Evolutionary conservation across 208 protist genomes (phyloP).

Genomic region (Endotrypanum monterogeii): DNA sequence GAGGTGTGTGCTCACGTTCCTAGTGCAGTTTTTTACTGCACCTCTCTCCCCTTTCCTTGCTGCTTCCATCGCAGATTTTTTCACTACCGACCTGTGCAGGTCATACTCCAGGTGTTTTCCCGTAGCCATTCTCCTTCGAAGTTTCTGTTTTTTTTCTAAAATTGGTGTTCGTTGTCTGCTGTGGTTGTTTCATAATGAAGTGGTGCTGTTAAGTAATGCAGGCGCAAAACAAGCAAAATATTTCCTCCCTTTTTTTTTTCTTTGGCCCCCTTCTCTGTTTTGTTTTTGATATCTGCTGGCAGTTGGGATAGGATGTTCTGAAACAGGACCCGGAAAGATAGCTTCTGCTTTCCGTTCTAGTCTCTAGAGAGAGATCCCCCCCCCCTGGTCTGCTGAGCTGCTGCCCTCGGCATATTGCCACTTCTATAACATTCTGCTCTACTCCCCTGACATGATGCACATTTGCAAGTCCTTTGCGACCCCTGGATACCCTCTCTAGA

Average conservation of each 20-base stretch:
- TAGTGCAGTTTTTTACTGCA: background rate
- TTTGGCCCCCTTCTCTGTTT: background rate
- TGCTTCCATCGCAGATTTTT: background rate
- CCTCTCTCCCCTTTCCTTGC: background rate
- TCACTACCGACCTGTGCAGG: background rate
- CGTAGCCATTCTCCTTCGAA: background rate
- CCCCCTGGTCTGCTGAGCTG: background rate
- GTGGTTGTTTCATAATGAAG: background rate
- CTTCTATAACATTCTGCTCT: background rate
- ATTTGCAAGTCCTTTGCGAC: background rate
- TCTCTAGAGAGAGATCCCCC: background rate
- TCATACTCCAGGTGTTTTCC: slow-evolving; percentile 3
- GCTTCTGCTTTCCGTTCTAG: background rate
- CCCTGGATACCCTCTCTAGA: too few relatives aligned
- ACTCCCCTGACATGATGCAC: background rate
- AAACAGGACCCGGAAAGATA: background rate
- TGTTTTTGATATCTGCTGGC: background rate
- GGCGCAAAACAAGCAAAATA: background rate
- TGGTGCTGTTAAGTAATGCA: background rate
- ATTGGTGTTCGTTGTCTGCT: slow-evolving; percentile 1
- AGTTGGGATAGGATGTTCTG: background rate
- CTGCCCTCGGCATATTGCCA: background rate
- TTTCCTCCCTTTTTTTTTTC: too few relatives aligned
- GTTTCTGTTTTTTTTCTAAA: background rate
- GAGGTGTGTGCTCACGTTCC: slow-evolving; percentile 13